Evolutionary conservation across 768 basidiomycete genomes (phyloP).

Genomic region (Symmetrospora coprosmae): DNA sequence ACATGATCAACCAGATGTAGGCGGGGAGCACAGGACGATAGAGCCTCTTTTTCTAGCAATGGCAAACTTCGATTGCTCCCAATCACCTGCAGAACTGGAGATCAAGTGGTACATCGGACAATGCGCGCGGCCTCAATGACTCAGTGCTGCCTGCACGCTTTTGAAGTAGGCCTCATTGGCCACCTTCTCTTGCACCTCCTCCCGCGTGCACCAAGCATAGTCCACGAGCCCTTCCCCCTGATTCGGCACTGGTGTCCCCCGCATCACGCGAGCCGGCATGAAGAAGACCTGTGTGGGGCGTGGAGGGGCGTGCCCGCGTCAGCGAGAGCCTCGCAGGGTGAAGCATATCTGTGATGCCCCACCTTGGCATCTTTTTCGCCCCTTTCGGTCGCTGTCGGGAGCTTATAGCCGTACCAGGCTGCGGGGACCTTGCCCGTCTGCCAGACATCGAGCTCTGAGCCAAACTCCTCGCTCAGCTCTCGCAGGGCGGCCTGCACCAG

Average conservation of each 20-base stretch:
- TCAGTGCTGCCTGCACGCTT: neutral
- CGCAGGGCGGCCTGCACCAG: constrained; percentile 54
- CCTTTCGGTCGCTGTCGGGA: constrained; percentile 28
- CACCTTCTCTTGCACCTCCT: constrained; percentile 66
- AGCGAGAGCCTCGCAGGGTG: neutral
- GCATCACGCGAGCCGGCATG: constrained; percentile 83
- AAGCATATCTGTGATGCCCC: too few relatives aligned
- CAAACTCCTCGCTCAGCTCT: constrained; percentile 57
- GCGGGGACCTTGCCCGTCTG: constrained; percentile 79
- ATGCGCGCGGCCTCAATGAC: neutral
- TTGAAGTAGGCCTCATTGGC: constrained; percentile 37
- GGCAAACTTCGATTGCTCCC: too few relatives aligned
- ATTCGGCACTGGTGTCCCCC: constrained; percentile 46
- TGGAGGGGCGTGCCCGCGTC: neutral
- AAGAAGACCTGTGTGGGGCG: constrained; percentile 58
- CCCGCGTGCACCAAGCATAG: constrained; percentile 88
- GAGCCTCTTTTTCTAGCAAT: too few relatives aligned
- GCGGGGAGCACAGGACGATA: too few relatives aligned
- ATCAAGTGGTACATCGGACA: too few relatives aligned
- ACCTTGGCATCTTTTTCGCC: constrained; percentile 24
- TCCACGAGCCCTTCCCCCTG: constrained; percentile 46
- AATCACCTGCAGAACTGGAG: too few relatives aligned
- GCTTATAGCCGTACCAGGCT: constrained; percentile 53
- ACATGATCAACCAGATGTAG: too few relatives aligned
- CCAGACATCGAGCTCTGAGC: constrained; percentile 80